A percentile compares a stretch with the other conserved stretches of the same genome.
These are phyloP conservation scores for Tympanopsis confertula DNA, from an alignment of 2,329 filamentous ascomycete species.

Conservation along the genomic window DNA sequence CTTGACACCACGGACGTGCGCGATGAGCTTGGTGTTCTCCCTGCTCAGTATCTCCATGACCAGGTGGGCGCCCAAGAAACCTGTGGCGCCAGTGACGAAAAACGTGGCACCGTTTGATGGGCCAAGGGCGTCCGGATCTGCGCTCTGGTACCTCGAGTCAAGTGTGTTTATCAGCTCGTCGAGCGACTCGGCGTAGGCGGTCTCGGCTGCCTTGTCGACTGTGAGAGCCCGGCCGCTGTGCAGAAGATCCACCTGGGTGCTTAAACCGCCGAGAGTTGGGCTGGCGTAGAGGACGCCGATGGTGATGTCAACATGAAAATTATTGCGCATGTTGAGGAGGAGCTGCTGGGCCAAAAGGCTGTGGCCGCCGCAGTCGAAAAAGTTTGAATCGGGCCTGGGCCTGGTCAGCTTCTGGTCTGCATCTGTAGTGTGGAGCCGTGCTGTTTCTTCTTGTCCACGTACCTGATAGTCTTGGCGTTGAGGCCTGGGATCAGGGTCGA, in stretches of 20 bases:
- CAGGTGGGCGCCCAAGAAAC: slow-evolving; percentile 77
- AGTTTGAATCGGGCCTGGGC: slow-evolving; percentile 35
- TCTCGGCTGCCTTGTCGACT: slow-evolving; percentile 33
- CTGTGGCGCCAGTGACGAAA: slow-evolving; percentile 80
- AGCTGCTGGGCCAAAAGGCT: slow-evolving; percentile 73
- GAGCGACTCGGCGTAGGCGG: slow-evolving; percentile 35
- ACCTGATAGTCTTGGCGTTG: slow-evolving; percentile 54
- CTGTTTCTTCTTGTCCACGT: too few species aligned
- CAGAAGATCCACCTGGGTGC: slow-evolving; percentile 27
- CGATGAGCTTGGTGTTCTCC: slow-evolving; percentile 50
- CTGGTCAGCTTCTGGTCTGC: too few species aligned
- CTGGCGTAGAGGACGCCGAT: slow-evolving; percentile 62
- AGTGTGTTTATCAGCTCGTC: slow-evolving; percentile 29
- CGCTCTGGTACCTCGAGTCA: slow-evolving; percentile 25
- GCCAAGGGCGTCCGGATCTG: slow-evolving; percentile 37
- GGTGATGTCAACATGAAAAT: slow-evolving; percentile 42
- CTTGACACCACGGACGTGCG: slow-evolving; percentile 60
- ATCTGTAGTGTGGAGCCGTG: neutral
- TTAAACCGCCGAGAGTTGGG: slow-evolving; percentile 38
- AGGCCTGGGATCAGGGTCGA: slow-evolving; percentile 55
- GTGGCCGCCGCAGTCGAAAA: slow-evolving; percentile 75
- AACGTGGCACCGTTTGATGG: slow-evolving; percentile 33
- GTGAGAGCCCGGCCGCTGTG: slow-evolving; percentile 32
- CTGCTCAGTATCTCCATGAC: slow-evolving; percentile 63
- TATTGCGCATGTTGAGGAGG: slow-evolving; percentile 54